These are phyloP conservation scores for Plasmodium inui DNA, from an alignment of 169 alveolate genomes.

Conservation along the genomic window DNA sequence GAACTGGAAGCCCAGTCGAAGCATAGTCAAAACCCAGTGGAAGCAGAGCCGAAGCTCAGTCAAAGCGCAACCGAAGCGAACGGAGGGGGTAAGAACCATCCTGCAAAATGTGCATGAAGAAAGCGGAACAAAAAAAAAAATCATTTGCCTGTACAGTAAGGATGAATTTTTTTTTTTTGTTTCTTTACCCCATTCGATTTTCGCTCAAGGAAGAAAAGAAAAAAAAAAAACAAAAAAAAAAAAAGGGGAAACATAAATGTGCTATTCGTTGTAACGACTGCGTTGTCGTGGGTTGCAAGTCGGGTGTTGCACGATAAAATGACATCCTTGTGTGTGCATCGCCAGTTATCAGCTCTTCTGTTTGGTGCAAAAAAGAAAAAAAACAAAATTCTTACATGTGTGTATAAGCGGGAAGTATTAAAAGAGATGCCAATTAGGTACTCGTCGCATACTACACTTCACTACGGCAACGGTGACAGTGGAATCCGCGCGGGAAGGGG, in stretches of 20 bases:
- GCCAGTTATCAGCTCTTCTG: background rate
- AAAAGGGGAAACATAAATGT: background rate
- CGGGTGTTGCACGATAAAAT: background rate
- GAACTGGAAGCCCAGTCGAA: too few species aligned
- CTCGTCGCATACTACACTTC: background rate
- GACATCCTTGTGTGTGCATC: background rate
- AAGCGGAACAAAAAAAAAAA: background rate
- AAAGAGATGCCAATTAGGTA: background rate
- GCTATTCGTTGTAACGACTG: background rate
- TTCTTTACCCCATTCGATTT: background rate
- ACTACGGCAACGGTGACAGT: background rate
- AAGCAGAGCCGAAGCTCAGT: too few species aligned
- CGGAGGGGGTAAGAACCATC: background rate
- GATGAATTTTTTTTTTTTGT: background rate
- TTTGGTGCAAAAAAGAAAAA: background rate
- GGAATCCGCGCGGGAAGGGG: background rate
- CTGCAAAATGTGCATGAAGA: background rate
- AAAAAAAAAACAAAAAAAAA: too few species aligned
- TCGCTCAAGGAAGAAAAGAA: background rate
- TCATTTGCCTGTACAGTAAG: background rate
- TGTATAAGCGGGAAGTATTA: background rate
- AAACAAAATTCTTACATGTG: background rate
- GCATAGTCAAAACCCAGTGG: too few species aligned
- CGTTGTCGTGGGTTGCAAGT: background rate
- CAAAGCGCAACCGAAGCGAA: too few species aligned